phyloP scores from a whole-genome alignment of 2,329 filamentous ascomycete species.

The Hypoxylon sp. region DNA sequence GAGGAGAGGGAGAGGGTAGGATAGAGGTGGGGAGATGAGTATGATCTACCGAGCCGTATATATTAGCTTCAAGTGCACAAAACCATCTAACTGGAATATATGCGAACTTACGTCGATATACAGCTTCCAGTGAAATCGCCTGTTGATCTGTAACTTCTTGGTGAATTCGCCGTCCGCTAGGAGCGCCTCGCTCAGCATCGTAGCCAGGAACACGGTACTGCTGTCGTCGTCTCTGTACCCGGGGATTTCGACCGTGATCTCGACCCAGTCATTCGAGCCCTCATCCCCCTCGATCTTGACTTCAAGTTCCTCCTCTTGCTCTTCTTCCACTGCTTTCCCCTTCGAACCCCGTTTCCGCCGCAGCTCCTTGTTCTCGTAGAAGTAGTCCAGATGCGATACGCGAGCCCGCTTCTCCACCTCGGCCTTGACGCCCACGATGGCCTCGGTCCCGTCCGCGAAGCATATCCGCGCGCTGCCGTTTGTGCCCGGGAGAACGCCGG shows the following conservation, averaged over 20 bases:
- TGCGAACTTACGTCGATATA: slow-evolving; percentile 86
- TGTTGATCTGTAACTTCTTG: slow-evolving; percentile 86
- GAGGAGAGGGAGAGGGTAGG: slow-evolving; percentile 92
- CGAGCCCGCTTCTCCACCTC: slow-evolving; percentile 81
- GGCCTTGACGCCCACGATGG: slow-evolving; percentile 94
- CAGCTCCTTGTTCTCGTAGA: slow-evolving; percentile 45
- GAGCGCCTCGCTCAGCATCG: slow-evolving; percentile 91
- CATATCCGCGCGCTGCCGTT: slow-evolving; percentile 95
- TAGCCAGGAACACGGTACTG: slow-evolving; percentile 85
- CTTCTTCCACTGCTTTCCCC: slow-evolving; percentile 47
- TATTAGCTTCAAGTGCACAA: slow-evolving; percentile 18
- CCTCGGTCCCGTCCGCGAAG: slow-evolving; percentile 95
- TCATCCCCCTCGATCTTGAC: slow-evolving; percentile 43
- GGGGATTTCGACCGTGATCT: slow-evolving; percentile 92
- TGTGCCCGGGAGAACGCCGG: slow-evolving; percentile 87
- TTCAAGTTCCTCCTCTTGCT: slow-evolving; percentile 41
- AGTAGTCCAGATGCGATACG: slow-evolving; percentile 51
- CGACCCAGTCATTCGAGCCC: slow-evolving; percentile 81
- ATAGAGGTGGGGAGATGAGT: slow-evolving; percentile 91
- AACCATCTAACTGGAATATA: background rate
- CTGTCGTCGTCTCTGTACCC: slow-evolving; percentile 93
- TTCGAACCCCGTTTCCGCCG: slow-evolving; percentile 48
- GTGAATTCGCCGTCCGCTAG: slow-evolving; percentile 79
- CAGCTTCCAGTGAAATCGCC: slow-evolving; percentile 94
- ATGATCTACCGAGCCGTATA: slow-evolving; percentile 74